Base-by-base conservation (phyloP, 129 eudicot genomes). In the Saposhnikovia divaricata region DNA sequence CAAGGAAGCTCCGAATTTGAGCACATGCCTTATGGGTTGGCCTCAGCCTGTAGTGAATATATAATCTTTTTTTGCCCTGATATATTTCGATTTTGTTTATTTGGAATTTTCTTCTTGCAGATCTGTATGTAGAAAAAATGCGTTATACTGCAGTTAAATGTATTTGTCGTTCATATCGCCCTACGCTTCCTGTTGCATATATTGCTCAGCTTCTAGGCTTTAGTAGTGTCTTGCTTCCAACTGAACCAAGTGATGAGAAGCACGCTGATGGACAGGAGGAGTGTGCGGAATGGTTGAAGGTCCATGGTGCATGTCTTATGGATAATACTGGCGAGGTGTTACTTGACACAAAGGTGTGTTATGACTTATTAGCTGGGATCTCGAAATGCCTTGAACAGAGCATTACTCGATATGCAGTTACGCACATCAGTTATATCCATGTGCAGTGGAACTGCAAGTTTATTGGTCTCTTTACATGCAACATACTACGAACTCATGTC, bases 101-200 rank as follows among this genome's bases (percentile, higher is more conserved):
- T 39, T 42, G 11, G 15, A 72, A 73, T 75, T 82, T 72, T 70
- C 31, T 69, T 42, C 65, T 28, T 82, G 89, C 89, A 92, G 98
- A 95, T 88, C 93, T 92, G 39, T 92, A 90, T 83, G 93, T 89
- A 68, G 98, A 95, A 72, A 92, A 95, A 83, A 95, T 95, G 94
- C 88, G 97, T 40, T 95, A 92, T 84, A 92, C 90, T 4, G 97
- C 96, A 66, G 89, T 90, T 81, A 89, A 84, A 86, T 92, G 96
- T 84, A 90, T 95, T 84, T 90, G 91, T 57, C 93, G 97, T 69
- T 89, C 98, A 71, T 91, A 92, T 82, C 98, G 98, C 16, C 98
- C 98, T 51, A 90, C 96, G 44, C 85, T 94, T 38, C 97, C 98
- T 23, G 97, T 94, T 57, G 73, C 87, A 42, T 92, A 88, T 79